phyloP scores from a whole-genome alignment of 2,329 filamentous ascomycete species.

The Dactylellina leptospora region DNA sequence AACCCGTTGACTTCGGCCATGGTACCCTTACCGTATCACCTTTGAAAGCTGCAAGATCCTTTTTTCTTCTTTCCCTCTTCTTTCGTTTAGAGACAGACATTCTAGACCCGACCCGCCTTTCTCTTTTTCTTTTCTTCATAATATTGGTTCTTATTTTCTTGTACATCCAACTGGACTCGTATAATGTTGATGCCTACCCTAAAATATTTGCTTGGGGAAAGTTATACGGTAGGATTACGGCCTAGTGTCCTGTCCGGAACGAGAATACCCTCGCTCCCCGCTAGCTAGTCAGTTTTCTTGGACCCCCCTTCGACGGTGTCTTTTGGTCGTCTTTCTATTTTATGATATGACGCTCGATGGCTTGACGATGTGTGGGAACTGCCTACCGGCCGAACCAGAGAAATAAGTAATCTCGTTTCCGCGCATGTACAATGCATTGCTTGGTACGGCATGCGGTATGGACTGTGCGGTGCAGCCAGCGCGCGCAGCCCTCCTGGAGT shows the following conservation, averaged over 20 bases:
- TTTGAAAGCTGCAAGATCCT: not conserved
- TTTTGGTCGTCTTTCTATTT: not conserved
- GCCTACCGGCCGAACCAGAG: not conserved
- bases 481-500: too few relatives aligned
- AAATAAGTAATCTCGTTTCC: not conserved
- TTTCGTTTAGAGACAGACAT: constrained; percentile 1
- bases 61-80: constrained; percentile 2
- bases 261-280: constrained; percentile 42
- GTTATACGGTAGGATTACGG: constrained; percentile 8
- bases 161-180: constrained; percentile 29
- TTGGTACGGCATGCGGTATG: not conserved
- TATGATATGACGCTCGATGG: constrained; percentile 3
- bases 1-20: not conserved
- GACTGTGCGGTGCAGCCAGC: not conserved
- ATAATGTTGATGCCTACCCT: constrained; percentile 24
- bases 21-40: not conserved
- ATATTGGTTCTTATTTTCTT: too few relatives aligned
- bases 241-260: constrained; percentile 41
- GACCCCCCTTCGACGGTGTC: not conserved
- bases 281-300: too few relatives aligned
- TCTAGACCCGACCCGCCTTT: constrained; percentile 36
- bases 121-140: too few relatives aligned
- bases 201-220: constrained; percentile 22
- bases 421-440: not conserved
- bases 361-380: too few relatives aligned